Evolutionary conservation across 129 eudicot genomes (phyloP), one percentile per base, ranked within the genome.

Genomic region (Centrapalus pauciflorus): DNA sequence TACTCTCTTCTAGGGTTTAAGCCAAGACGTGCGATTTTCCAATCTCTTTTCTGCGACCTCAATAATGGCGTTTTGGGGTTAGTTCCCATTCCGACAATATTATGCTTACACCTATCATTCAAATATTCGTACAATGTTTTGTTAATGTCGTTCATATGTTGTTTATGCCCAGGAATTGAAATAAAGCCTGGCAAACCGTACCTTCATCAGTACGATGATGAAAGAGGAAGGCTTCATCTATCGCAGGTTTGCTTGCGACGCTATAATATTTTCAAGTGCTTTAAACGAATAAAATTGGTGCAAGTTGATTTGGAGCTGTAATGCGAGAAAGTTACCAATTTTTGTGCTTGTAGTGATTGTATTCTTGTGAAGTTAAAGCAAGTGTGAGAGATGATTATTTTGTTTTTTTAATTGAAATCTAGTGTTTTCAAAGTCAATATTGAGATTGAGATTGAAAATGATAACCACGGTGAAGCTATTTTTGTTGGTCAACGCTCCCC

Each of bases 51-150:
- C 61, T 45, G 63, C 66, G 14, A 21, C 67, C 54, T 61, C 10
- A 72, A 12, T 82, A 69, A 70, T 88, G 96, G 96, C 96, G 54
- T 88, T 88, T 70, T 88, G 96, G 96, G 96, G 96, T 88, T 32
- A 4, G 73, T 72, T 33, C 12, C 3, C 12, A 3, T 7, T 40
- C 21, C 20, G 10, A 16, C 38, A 46, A 35, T 32, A 27, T 59
- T 1, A 29, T n/a, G 41, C 14, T 0, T 21, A 21, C 40, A 5
- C 46, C 4, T 19, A 3, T 33, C 33, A 9, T 24, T 8, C 33
- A 40, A 1, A 37, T 49, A 0, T 4, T 37, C 2, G 57, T 29
- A 24, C 19, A 54, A 5, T 60, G 0, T 33, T 5, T 48, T 24
- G 4, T 60, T 34, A 40, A 23, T 55, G 40, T 23, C 63, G 48